A percentile compares a stretch with the other conserved stretches of the same genome.
Conservation (phyloP, 2,329 filamentous ascomycete species). For the Cladosporium sp. region DNA sequence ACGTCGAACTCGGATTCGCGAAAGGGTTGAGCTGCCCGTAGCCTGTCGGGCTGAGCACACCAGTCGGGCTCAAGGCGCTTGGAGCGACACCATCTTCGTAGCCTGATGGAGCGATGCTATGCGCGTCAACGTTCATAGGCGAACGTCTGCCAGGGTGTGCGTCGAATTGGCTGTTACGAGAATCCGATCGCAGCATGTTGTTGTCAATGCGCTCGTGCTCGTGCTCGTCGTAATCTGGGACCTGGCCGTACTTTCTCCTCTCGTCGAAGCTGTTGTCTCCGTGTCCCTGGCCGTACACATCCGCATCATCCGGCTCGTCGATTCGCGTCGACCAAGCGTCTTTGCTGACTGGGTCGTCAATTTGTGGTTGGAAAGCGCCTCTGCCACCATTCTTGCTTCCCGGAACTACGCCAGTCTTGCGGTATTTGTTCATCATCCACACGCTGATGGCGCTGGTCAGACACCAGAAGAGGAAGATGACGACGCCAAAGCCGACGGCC, state of each 20-base stretch:
- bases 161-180: constrained; percentile 17
- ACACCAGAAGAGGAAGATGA: constrained; percentile 55
- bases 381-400: constrained; percentile 27
- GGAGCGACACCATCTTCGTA: constrained; percentile 16
- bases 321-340: constrained; percentile 45
- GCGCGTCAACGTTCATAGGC: constrained; percentile 4
- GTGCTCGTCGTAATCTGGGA: constrained; percentile 46
- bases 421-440: constrained; percentile 53
- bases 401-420: constrained; percentile 53
- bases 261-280: constrained; percentile 37
- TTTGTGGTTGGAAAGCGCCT: constrained; percentile 17
- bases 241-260: constrained; percentile 45
- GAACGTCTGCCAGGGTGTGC: constrained; percentile 37
- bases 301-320: constrained; percentile 32
- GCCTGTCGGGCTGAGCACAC: constrained; percentile 15
- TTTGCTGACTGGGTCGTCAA: constrained; percentile 39
- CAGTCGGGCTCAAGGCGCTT: constrained; percentile 32
- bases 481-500: constrained; percentile 52
- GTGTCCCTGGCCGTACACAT: constrained; percentile 29
- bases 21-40: constrained; percentile 9
- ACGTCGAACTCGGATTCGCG: constrained; percentile 20
- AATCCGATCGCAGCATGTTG: constrained; percentile 39
- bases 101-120: constrained; percentile 7
- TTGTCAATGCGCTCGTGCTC: constrained; percentile 2
- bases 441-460: constrained; percentile 51